Base-by-base conservation (phyloP, 805 yeast genomes). In the Brettanomyces sp. region DNA sequence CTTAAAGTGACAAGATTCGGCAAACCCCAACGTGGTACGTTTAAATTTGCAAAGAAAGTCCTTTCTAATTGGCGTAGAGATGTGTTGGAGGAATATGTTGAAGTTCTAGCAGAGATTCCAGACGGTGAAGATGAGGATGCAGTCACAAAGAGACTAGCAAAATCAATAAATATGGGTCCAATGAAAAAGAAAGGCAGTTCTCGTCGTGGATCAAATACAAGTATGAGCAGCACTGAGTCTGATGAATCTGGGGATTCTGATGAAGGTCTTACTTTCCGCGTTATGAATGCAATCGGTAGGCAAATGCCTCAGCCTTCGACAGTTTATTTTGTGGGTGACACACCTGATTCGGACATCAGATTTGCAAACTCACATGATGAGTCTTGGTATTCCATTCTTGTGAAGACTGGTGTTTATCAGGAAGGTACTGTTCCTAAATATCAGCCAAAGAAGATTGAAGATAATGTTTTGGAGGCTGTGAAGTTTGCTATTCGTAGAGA, bases 11-110 rank as follows among this genome's bases (percentile, higher is more conserved):
- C 84, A 44, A 71, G 95, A 59, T 88, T 85, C 57, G 96, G 96
- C 58, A 88, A 88, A 64, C 96, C 96, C 1, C 93, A 88, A 61
- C 73, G 81, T 54, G 90, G 90, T 43, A 88, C 96, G 18, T 88
- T 88, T 66, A 76, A 78, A 59, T 88, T 78, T 58, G 95, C 95
- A 47, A 82, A 82, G 60, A 83, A 83, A 63, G 84, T 87, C 30
- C 72, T 88, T 53, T 71, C 79, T 32, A 69, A 68, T 45, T 87
- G 95, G 95, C 76, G 95, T 65, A 76, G 80, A 58, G 85, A 83
- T 51, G 82, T 83, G 28, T 71, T 83, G 58, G 85, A 82, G 48
- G 85, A 80, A 53, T 86, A 85, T 59, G 79, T 84, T 55, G 80
- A 79, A 60, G 74, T 58, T 41, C 28, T 58, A 24, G 47, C 55